A percentile compares a stretch with the other conserved stretches of the same genome.
These are phyloP conservation scores for Dictyostelium firmibasis DNA, from an alignment of 78 protist species.

Conservation along the genomic window DNA sequence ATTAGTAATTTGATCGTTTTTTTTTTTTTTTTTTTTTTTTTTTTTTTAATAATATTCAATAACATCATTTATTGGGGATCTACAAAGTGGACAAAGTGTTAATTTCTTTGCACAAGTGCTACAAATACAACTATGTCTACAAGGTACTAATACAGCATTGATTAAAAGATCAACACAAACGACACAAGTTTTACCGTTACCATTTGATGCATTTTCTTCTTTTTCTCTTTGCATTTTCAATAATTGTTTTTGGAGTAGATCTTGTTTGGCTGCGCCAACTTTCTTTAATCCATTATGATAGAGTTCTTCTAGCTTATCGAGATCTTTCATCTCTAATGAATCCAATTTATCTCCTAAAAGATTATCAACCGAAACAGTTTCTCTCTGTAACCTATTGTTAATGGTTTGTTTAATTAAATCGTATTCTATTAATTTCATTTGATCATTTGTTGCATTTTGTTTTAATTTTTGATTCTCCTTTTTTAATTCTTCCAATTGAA, in stretches of 20 bases:
- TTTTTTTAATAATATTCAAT: constrained; percentile 18
- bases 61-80: constrained; percentile 23
- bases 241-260: not conserved
- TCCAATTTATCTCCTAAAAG: constrained; percentile 23
- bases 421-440: not conserved
- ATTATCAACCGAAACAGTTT: not conserved
- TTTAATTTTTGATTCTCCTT: not conserved
- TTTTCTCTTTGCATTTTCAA: constrained; percentile 38
- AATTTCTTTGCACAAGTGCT: constrained; percentile 19
- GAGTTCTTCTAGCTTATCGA: constrained; percentile 25
- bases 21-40: not conserved
- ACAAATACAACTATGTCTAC: constrained; percentile 61
- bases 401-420: not conserved
- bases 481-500: not conserved
- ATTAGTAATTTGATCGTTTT: not conserved
- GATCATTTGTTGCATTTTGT: not conserved
- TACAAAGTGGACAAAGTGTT: constrained; percentile 49
- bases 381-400: not conserved
- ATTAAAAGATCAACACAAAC: constrained; percentile 36
- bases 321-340: not conserved
- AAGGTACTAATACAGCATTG: constrained; percentile 36
- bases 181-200: constrained; percentile 1
- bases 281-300: constrained; percentile 9
- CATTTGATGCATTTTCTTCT: constrained; percentile 13
- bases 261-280: constrained; percentile 48